Conservation (phyloP, 345 rosid genomes). For the Physaria fendleri region DNA sequence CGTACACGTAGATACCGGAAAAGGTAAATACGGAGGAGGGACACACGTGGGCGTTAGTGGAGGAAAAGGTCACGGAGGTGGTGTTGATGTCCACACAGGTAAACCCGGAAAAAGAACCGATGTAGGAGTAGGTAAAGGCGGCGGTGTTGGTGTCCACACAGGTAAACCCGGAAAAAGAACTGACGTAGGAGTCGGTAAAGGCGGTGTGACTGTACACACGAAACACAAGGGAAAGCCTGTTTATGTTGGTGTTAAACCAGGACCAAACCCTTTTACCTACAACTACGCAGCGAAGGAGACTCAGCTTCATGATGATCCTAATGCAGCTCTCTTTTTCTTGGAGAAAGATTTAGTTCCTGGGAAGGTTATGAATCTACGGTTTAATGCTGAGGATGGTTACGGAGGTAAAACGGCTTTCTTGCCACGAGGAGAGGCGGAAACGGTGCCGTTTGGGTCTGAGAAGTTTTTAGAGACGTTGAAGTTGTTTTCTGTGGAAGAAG, state of each 20-base stretch:
- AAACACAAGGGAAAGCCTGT: constrained; percentile 66
- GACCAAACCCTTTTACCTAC: constrained; percentile 34
- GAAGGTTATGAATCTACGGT: constrained; percentile 48
- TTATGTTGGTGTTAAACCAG: constrained; percentile 47
- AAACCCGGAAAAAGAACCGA: constrained; percentile 43
- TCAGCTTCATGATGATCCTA: constrained; percentile 59
- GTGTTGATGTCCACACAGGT: constrained; percentile 43
- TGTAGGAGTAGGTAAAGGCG: no score
- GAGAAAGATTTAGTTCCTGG: constrained; percentile 64
- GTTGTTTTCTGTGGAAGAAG: constrained; percentile 47
- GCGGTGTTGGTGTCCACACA: no score
- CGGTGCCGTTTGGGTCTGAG: constrained; percentile 63
- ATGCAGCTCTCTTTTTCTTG: constrained; percentile 67
- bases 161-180: no score
- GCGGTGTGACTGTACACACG: constrained; percentile 55
- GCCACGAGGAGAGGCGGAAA: constrained; percentile 54
- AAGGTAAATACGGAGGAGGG: constrained; percentile 34
- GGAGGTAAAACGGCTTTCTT: constrained; percentile 42
- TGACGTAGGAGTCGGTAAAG: no score
- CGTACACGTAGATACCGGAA: constrained; percentile 50
- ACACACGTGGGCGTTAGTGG: constrained; percentile 45
- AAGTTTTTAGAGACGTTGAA: constrained; percentile 45
- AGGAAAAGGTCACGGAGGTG: constrained; percentile 35
- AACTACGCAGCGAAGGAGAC: constrained; percentile 42
- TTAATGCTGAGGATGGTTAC: constrained; percentile 40